Evolutionary conservation across 805 yeast genomes (phyloP).

Genomic region (Komagataella ulmi): DNA sequence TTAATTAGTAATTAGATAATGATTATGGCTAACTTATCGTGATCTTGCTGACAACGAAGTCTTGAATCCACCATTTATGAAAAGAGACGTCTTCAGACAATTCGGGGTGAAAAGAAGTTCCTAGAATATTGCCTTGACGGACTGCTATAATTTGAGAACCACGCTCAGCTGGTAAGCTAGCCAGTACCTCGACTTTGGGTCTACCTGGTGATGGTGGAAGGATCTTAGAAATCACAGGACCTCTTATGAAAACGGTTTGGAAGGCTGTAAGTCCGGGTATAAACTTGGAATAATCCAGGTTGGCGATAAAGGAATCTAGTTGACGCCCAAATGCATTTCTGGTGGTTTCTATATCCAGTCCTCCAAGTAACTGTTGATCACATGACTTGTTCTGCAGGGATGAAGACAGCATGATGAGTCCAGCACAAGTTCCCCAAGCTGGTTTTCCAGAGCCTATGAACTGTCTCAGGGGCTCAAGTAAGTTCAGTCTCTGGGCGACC

Average conservation of each 20-base stretch:
- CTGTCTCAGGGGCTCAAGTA: constrained; percentile 38
- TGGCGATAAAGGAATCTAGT: constrained; percentile 44
- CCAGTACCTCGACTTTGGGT: constrained; percentile 26
- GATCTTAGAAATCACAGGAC: constrained; percentile 42
- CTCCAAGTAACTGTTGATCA: constrained; percentile 47
- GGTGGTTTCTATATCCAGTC: constrained; percentile 46
- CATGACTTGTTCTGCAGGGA: constrained; percentile 36
- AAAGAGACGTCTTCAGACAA: constrained; percentile 42
- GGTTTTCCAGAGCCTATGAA: constrained; percentile 40
- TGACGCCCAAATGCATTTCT: constrained; percentile 77
- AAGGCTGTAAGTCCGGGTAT: constrained; percentile 15
- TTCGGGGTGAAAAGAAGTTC: constrained; percentile 78
- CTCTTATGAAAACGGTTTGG: constrained; percentile 53
- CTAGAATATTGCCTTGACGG: constrained; percentile 50
- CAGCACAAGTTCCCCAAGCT: constrained; percentile 85
- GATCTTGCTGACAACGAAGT: constrained; percentile 27
- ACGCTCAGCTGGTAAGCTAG: constrained; percentile 18
- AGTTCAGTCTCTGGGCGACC: constrained; percentile 50
- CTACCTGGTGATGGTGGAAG: neutral
- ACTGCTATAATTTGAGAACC: constrained; percentile 52
- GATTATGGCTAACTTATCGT: neutral
- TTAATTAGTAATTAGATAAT: neutral
- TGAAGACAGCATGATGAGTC: constrained; percentile 52
- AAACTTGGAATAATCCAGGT: constrained; percentile 26
- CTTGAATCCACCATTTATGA: constrained; percentile 59